Evolutionary conservation across 1,284 basidiomycete genomes (phyloP), one percentile per base, ranked within the genome.

Genomic region (Trametes versicolor): DNA sequence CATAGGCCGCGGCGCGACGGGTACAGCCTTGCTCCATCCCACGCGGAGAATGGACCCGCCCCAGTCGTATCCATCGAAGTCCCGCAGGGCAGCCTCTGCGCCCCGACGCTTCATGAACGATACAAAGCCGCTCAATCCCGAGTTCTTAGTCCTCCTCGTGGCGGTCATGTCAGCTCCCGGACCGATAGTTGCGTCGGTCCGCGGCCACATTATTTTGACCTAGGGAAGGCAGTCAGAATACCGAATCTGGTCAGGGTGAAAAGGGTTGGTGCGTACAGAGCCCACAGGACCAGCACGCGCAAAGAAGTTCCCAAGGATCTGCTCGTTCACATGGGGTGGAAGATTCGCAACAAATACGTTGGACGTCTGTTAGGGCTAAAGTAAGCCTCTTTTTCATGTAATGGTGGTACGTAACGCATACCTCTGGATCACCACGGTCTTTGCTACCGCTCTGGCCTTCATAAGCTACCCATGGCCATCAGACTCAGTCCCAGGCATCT

Each of bases 121-220:
- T 4, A 99, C 97, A 73, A 99, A 99, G 0, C 97, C 97, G 66
- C 93, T 95, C 43, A 98, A 81, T 13, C 94, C 94, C 10, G 87
- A 75, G 65, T 84, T 87, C 79, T 92, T 88, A 64, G 82, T 83
- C 60, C 89, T 83, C 57, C 93, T 84, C 19, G 89, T 84, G 4
- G 86, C 76, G 27, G 89, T 91, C 84, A 94, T 92, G 62, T 92
- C 89, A 52, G 88, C 84, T 1, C 92, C 92, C 56, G 90, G 89
- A 36, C 90, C 90, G n/a, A 76, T 69, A 2, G 83, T 81, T 4
- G 75, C 81, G 71, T 92, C 91, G 6, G 83, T 84, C 60, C 92
- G 85, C 60, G 96, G 96, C 95, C 96, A 98, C 96, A 98, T 97
- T 66, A 98, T 91, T 82, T 98, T 97, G 60, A 94, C 92, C 92